Conservation (phyloP, 805 yeast genomes). For the Yamadazyma ubonensis region DNA sequence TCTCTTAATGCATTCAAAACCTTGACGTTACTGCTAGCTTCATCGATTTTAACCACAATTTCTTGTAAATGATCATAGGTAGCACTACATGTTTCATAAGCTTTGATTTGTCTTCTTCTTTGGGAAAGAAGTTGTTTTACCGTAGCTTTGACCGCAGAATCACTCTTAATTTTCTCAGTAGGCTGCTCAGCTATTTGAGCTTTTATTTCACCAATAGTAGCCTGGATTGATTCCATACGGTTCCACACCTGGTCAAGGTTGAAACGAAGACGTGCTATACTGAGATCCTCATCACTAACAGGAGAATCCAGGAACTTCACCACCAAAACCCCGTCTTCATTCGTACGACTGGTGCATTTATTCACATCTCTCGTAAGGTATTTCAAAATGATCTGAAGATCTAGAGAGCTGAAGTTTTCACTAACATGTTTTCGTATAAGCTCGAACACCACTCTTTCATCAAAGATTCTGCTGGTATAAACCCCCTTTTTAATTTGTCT, state of each 20-base stretch:
- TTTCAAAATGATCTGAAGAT: conserved; percentile 26
- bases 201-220: conserved; percentile 19
- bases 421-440: conserved; percentile 6
- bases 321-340: conserved; percentile 16
- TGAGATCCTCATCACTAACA: conserved; percentile 30
- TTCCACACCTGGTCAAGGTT: conserved; percentile 20
- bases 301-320: conserved; percentile 21
- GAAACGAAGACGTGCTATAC: conserved; percentile 27
- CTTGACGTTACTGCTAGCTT: conserved; percentile 29
- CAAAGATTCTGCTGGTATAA: conserved; percentile 12
- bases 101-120: conserved; percentile 8
- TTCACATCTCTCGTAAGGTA: conserved; percentile 29
- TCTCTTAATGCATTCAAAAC: conserved; percentile 25
- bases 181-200: conserved; percentile 16
- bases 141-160: conserved; percentile 19
- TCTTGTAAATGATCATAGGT: conserved; percentile 21
- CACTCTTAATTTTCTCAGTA: conserved; percentile 13
- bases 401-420: conserved; percentile 15
- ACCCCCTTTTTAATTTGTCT: conserved; percentile 6
- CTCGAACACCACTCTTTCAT: conserved; percentile 7
- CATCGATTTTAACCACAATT: conserved; percentile 33
- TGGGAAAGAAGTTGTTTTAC: conserved; percentile 10
- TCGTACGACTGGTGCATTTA: conserved; percentile 11
- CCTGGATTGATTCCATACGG: conserved; percentile 17
- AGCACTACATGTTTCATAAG: conserved; percentile 2